A percentile compares a stretch with the other conserved stretches of the same genome.
These are phyloP conservation scores for Rhynchosporium secalis DNA, from an alignment of 2,329 filamentous ascomycete species.

Conservation along the genomic window DNA sequence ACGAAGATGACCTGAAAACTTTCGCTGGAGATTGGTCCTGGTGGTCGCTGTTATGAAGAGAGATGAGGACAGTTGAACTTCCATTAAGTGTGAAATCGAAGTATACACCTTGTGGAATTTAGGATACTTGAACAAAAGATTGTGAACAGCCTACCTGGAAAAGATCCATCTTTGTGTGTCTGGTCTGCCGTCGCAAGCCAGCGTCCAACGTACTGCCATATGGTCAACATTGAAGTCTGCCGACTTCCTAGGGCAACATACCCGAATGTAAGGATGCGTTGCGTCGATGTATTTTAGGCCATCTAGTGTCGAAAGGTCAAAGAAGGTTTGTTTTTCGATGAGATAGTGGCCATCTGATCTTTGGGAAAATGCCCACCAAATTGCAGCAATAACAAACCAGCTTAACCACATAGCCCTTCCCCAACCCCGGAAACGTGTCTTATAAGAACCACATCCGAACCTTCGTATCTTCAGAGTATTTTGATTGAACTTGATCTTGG, in stretches of 20 bases:
- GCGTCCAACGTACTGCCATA: slow-evolving; percentile 33
- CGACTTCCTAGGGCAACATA: slow-evolving; percentile 5
- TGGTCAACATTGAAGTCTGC: slow-evolving; percentile 4
- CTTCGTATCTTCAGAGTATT: not conserved
- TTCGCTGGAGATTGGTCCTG: slow-evolving; percentile 2
- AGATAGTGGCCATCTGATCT: slow-evolving; percentile 6
- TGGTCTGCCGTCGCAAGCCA: slow-evolving; percentile 30
- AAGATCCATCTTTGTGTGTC: slow-evolving; percentile 32
- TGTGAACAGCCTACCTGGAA: slow-evolving; percentile 27
- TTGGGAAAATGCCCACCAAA: slow-evolving; percentile 19
- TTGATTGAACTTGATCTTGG: slow-evolving; percentile 15
- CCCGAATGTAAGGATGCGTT: slow-evolving; percentile 29
- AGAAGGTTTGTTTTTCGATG: not conserved
- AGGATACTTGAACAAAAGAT: not conserved
- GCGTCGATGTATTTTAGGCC: slow-evolving; percentile 32
- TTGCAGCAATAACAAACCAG: slow-evolving; percentile 12
- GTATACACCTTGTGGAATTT: slow-evolving; percentile 26
- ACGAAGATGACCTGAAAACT: not conserved
- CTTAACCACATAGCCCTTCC: slow-evolving; percentile 17
- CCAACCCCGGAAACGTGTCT: slow-evolving; percentile 11
- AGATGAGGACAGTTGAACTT: slow-evolving; percentile 28
- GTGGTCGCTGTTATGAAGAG: slow-evolving; percentile 26
- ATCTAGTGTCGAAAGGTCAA: slow-evolving; percentile 13
- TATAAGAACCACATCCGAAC: slow-evolving; percentile 8
- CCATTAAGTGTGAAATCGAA: slow-evolving; percentile 33